Evolutionary conservation across 2,329 filamentous ascomycete genomes (phyloP).

Genomic region (Ophiostoma sp.): DNA sequence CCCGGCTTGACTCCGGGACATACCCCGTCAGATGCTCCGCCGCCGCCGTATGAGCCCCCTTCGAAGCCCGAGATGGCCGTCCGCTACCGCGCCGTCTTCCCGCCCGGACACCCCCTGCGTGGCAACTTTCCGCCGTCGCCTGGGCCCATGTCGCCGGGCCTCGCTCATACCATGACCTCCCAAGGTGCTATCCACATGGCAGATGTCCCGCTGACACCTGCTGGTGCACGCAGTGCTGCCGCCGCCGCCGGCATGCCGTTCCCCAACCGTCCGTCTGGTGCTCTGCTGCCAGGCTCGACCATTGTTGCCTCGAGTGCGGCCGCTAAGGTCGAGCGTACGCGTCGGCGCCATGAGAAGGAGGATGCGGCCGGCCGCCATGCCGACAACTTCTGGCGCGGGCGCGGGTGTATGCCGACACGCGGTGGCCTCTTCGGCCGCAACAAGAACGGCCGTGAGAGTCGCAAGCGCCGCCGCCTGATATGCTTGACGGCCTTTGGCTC

Average conservation of each 20-base stretch:
- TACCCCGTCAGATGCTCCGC: conserved; percentile 36
- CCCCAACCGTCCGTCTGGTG: conserved; percentile 42
- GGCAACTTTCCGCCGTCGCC: conserved; percentile 52
- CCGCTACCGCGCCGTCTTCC: conserved; percentile 54
- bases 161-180: conserved; percentile 57
- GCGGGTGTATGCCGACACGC: conserved; percentile 53
- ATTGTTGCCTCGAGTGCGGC: conserved; percentile 34
- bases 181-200: conserved; percentile 56
- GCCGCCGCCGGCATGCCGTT: conserved; percentile 32
- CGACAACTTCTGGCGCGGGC: conserved; percentile 60
- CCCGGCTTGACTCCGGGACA: conserved; percentile 10
- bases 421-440: conserved; percentile 60
- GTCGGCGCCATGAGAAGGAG: conserved; percentile 59
- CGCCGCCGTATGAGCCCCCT: conserved; percentile 53
- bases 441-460: conserved; percentile 56
- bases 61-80: conserved; percentile 37
- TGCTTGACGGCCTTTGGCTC: conserved; percentile 49
- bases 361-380: conserved; percentile 53
- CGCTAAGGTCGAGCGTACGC: conserved; percentile 46
- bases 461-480: conserved; percentile 53
- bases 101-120: conserved; percentile 46
- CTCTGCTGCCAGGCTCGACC: conserved; percentile 38
- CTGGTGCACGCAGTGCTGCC: conserved; percentile 28
- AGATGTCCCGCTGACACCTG: conserved; percentile 51
- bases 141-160: conserved; percentile 56